Base-by-base conservation (phyloP, 495 filamentous ascomycete genomes). In the Hypomontagnella monticulosa region DNA sequence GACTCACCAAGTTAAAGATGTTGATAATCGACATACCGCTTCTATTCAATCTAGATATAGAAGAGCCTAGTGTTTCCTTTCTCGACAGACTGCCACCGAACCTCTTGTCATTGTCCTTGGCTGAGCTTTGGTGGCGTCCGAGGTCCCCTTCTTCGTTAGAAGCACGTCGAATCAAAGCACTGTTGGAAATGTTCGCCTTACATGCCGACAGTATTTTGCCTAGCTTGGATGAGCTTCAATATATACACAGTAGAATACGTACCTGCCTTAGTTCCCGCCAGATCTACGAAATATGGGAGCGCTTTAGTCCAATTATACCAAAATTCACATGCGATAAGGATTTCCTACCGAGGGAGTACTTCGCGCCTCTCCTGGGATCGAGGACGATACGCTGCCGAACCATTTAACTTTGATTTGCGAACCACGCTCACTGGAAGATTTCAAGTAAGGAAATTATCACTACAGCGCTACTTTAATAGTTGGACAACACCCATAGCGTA, bases 11-110 rank as follows among this genome's bases (percentile, higher is more conserved):
- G 5, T 59, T 68, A 8, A 27, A 68, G 14, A 36, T 15, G 11
- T 20, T 63, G 19, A 56, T 20, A 27, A 41, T 43, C 20, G 65
- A 63, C 33, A 16, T 58, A 19, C 38, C 55, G 8, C 54, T 63
- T 14, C 1, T 63, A n/a, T 48, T 18, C 16, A 12, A 19, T 0
- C 4, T 46, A 7, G 10, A 38, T 4, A 11, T 3, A 4, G 18
- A 14, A 4, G 37, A 2, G 2, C 2, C 1, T 36, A 2, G 36
- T 0, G 2, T 9, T 7, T 9, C 1, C 6, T 23, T 44, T 7
- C 12, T 33, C 2, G 2, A 1, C 4, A 43, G 19, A 27, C n/a
- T 66, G 8, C 58, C 65, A 8, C 53, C 36, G 4, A 49, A 63
- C 14, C 47, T 68, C 16, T 9, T 54, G 20, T 47, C 15, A n/a